Evolutionary conservation across 2,329 filamentous ascomycete species (phyloP).

Genomic region (Ophiostoma ulmi): DNA sequence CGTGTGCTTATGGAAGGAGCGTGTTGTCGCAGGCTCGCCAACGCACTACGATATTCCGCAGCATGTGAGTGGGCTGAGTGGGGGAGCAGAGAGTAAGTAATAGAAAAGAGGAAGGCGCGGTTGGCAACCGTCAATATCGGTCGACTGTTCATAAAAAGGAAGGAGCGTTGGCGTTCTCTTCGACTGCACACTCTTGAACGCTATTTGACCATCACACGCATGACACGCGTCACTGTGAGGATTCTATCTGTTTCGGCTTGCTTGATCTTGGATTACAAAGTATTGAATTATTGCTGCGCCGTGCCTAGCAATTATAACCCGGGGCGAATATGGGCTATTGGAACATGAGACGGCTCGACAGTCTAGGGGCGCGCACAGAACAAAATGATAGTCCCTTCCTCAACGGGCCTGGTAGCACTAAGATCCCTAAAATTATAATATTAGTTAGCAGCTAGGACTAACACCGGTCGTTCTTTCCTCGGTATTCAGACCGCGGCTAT

Average conservation of each 20-base stretch:
- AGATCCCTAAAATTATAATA: not conserved
- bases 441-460: not conserved
- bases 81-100: not conserved
- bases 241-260: not conserved
- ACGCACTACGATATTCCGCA: constrained; percentile 4
- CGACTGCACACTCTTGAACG: not conserved
- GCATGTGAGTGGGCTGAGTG: constrained; percentile 14
- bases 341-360: not conserved
- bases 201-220: not conserved
- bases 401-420: constrained; percentile 2
- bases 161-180: not conserved
- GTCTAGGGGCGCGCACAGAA: not conserved
- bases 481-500: not conserved
- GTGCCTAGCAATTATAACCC: not conserved
- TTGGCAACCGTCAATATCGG: constrained; percentile 1
- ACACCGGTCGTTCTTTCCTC: constrained; percentile 4
- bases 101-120: constrained; percentile 6
- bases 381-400: constrained; percentile 1
- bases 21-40: not conserved
- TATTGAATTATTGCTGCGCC: not conserved
- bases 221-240: not conserved
- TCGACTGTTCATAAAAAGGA: constrained; percentile 4
- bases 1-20: constrained; percentile 5
- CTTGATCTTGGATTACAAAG: not conserved
- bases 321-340: constrained; percentile 2